Evolutionary conservation across 345 rosid species (phyloP).

Genomic region (Alliaria petiolata): DNA sequence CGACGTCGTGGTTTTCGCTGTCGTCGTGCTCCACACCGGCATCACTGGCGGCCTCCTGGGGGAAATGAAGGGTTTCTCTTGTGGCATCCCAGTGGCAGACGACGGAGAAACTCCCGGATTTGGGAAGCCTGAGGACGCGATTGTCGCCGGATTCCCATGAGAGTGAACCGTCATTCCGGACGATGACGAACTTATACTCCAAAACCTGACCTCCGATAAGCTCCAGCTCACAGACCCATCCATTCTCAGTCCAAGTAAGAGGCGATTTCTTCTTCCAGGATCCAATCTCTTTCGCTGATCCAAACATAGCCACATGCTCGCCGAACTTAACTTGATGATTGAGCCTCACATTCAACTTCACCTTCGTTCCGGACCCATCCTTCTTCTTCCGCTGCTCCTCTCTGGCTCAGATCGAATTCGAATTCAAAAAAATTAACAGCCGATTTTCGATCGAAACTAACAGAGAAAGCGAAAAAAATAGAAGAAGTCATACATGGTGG

Average conservation of each 20-base stretch:
- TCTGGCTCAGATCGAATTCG: constrained; percentile 29
- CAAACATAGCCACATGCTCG: constrained; percentile 65
- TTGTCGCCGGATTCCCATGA: constrained; percentile 82
- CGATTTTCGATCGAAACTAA: not conserved
- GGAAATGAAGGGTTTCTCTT: constrained; percentile 45
- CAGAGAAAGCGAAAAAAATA: not conserved
- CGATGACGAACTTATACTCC: constrained; percentile 64
- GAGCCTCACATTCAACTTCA: constrained; percentile 49
- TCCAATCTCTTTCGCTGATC: constrained; percentile 78
- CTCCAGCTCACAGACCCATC: constrained; percentile 76
- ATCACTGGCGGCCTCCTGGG: constrained; percentile 39
- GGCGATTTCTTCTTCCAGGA: constrained; percentile 80
- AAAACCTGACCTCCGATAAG: constrained; percentile 49
- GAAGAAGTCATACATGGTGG: constrained; percentile 25
- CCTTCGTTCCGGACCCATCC: constrained; percentile 41
- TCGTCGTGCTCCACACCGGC: constrained; percentile 15
- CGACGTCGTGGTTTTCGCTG: constrained; percentile 16
- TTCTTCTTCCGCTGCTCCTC: constrained; percentile 49
- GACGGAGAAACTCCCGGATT: constrained; percentile 57
- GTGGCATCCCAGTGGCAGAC: constrained; percentile 76
- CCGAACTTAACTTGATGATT: constrained; percentile 87
- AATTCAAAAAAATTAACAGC: not conserved
- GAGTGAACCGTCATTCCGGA: constrained; percentile 45
- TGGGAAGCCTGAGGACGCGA: constrained; percentile 57
- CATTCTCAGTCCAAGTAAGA: constrained; percentile 73